Evolutionary conservation across 805 yeast species (phyloP), one percentile per base, ranked within the genome.

Genomic region (Ogataea ganodermae): DNA sequence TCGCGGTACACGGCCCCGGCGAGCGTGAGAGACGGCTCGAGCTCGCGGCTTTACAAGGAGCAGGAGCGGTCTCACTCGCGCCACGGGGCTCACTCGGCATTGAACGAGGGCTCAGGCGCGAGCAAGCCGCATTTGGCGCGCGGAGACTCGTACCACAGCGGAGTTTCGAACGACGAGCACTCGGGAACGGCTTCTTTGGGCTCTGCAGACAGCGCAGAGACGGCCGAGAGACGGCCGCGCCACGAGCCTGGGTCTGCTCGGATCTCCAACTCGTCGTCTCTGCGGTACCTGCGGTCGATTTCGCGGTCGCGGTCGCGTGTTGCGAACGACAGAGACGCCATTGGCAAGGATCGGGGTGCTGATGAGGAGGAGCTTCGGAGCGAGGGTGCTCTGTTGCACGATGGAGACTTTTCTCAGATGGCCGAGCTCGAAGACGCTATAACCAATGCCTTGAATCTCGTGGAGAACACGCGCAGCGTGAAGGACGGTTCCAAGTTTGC

Each of bases 91-190:
- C 48, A 49, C 26, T 59, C 64, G 5, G 63, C 66, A 14, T 55
- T 60, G 31, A 57, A 63, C 33, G 65, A 58, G 31, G 60, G 60
- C 10, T 62, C 50, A 56, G 79, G 66, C 52, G 36, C 46, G 39
- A 44, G 43, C 28, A 49, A 71, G 61, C 89, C 90, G 1, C 88
- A 84, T 65, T 71, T 86, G 57, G 91, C 92, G 2, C 73, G 86
- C 51, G 94, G 92, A 30, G 91, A 84, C 53, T 81, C 90, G 1
- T 85, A 85, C 61, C 86, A 83, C 57, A 76, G 78, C 57, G 79
- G 81, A 9, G 71, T 74, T 41, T 65, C 66, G 13, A 76, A 74
- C 39, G 73, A 74, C 42, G 79, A 61, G 22, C 60, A 45, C 47
- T 28, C 22, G 30, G 27, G 39, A 14, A 69, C 61, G 58, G 75